Evolutionary conservation across 1,139 yeast genomes (phyloP), one percentile per base, ranked within the genome.

Genomic region (Sugiyamaella castrensis): DNA sequence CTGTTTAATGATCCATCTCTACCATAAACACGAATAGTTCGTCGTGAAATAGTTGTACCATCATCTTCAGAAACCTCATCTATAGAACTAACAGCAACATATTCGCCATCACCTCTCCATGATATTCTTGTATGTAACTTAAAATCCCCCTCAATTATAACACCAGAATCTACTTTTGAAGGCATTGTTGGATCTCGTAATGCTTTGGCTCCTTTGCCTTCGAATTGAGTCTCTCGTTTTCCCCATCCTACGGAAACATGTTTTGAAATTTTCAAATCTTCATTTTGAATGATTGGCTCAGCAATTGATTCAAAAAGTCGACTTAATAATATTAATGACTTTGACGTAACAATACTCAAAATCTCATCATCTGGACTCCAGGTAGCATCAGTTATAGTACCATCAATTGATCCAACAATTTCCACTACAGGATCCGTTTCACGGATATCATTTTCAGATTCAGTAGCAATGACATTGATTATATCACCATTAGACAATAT

Each of bases 191-290:
- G 98, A 67, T 94, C 98, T 63, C 92, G 79, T 57, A 85, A 72
- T 3, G 48, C 48, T 77, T 59, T 59, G 37, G 88, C 92, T 52
- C 98, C 98, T 60, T 80, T 83, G 44, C 99, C 99, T 67, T 87
- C 84, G 67, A 94, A 94, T 68, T 94, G 99, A 0, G 99, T 94
- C 67, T 92, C 98, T 56, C 85, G 83, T 58, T 86, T 87, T 62
- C 99, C 99, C 99, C 99, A 94, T 15, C 99, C 99, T 34, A 92
- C 97, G 16, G 95, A 84, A 31, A 94, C 97, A 62, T 92, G 96
- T 59, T 84, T 84, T 2, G 91, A 82, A 48, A 81, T 77, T 36
- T 80, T 71, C 45, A 89, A 73, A 64, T 92, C 98, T 12, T 76
- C 77, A 1, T 79, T 72, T 45, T 77, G 72, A 53, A 91, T 69